phyloP scores from a whole-genome alignment of 495 filamentous ascomycete species.

The Trichocladium antarcticum region DNA sequence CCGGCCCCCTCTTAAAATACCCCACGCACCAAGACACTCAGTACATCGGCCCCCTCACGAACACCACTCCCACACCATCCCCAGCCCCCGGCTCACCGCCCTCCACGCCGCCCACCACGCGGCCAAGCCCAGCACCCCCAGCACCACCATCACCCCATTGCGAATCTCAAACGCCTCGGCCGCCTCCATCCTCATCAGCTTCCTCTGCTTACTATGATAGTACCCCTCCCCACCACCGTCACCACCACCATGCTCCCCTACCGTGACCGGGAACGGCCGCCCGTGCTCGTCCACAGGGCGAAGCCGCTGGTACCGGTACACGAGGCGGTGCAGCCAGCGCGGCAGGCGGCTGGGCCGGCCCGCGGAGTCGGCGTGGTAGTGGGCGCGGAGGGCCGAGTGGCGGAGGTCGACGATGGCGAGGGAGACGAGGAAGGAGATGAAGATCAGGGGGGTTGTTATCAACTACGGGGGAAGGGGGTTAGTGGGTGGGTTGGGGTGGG shows the following conservation, averaged over 20 bases:
- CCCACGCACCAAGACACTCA: not conserved
- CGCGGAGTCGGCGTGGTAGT: slow-evolving; percentile 25
- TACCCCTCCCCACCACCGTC: slow-evolving; percentile 8
- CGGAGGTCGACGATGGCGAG: slow-evolving; percentile 39
- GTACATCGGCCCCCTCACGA: not conserved
- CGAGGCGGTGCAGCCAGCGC: slow-evolving; percentile 29
- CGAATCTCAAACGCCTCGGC: slow-evolving; percentile 42
- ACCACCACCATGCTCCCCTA: not conserved
- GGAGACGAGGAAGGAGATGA: slow-evolving; percentile 43
- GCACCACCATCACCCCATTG: slow-evolving; percentile 25
- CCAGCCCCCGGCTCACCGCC: slow-evolving; percentile 11
- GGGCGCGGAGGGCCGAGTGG: slow-evolving; percentile 30
- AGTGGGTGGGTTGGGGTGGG: not conserved
- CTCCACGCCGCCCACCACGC: slow-evolving; percentile 25
- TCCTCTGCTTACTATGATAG: slow-evolving; percentile 42
- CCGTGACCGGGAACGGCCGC: not conserved
- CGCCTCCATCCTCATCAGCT: slow-evolving; percentile 41
- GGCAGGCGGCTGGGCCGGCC: slow-evolving; percentile 19
- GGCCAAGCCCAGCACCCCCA: slow-evolving; percentile 22
- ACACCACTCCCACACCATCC: not conserved
- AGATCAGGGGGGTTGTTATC: slow-evolving; percentile 39
- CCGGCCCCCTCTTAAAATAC: too few relatives aligned
- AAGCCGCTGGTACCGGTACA: slow-evolving; percentile 29
- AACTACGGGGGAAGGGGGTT: too few relatives aligned
- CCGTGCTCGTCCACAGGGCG: slow-evolving; percentile 9